Percentiles rank a stretch among this genome's conserved stretches.
Conservation (phyloP, 164 flowering plant species). For the Stephania japonica region DNA sequence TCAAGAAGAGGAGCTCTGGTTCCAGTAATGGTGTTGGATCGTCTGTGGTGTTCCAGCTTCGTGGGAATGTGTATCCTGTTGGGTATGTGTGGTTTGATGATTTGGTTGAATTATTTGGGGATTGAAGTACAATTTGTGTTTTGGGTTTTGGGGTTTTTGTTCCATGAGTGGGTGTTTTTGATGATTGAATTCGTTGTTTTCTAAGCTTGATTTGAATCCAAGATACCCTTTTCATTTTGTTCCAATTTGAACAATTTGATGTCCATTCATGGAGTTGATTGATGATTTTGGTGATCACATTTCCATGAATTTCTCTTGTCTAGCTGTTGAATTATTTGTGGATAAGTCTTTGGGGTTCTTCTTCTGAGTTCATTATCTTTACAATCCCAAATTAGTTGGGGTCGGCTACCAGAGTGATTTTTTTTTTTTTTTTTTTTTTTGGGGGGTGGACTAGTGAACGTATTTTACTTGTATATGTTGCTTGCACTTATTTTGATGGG, state of each 20-base stretch:
- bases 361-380: not conserved
- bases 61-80: conserved; percentile 65
- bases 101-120: not conserved
- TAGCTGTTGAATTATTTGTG: not conserved
- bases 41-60: conserved; percentile 38
- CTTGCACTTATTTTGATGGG: not conserved
- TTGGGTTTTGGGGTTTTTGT: not conserved
- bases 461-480: too few relatives aligned
- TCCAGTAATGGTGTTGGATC: conserved; percentile 14
- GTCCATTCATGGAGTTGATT: not conserved
- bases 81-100: conserved; percentile 37
- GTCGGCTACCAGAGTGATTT: too few relatives aligned
- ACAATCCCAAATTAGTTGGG: not conserved
- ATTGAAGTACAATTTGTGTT: not conserved
- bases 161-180: not conserved
- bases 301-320: not conserved
- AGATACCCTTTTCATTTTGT: too few relatives aligned
- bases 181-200: not conserved
- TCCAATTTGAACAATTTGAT: not conserved
- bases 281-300: not conserved
- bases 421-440: too few relatives aligned
- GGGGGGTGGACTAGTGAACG: too few relatives aligned
- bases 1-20: conserved; percentile 13
- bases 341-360: not conserved
- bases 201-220: not conserved